Evolutionary conservation across 169 alveolate genomes (phyloP), one percentile per base, ranked within the genome.

Genomic region (Cryptosporidium ubiquitum): DNA sequence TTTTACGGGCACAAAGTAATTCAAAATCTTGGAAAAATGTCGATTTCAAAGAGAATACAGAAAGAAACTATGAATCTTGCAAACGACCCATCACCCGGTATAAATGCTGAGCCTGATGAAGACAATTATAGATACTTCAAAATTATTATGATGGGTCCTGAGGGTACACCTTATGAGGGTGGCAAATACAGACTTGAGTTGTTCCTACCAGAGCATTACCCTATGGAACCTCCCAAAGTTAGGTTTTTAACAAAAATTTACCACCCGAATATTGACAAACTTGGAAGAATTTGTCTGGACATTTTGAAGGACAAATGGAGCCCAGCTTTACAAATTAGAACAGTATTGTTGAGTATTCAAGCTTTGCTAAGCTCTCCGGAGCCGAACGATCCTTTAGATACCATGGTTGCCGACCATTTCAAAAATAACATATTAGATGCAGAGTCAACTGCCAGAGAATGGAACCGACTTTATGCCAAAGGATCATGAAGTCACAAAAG

Each of bases 141-240:
- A 84, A 97, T 98, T 51, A 86, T 91, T 85, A 96, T 98, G 95
- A 92, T 93, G 35, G 99, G 99, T 2, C 99, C 99, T 18, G 96
- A 94, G 16, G 97, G 98, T 42, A 97, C 99, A 6, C 99, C 99
- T 55, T 98, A 97, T 93, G 99, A 97, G 91, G 99, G 99, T 92
- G 99, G 99, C 10, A 94, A 94, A 49, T 98, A 97, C 94, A 95
- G 94, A 69, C 95, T 97, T 69, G 99, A 97, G 91, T 94, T 98
- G 85, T 97, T 96, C 85, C 95, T 98, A 73, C 99, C 99, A 18
- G 99, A 97, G 69, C 98, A 97, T 84, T 98, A 98, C 86, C 99
- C 99, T n/a, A 98, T 97, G 99, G 98, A 96, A 84, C 99, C 99
- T 6, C 99, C 99, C 7, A 97, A 98, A 91, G 98, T 97, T 51